These are phyloP conservation scores for Tulasnella sp. DNA, from an alignment of 768 basidiomycete species.

Conservation along the genomic window DNA sequence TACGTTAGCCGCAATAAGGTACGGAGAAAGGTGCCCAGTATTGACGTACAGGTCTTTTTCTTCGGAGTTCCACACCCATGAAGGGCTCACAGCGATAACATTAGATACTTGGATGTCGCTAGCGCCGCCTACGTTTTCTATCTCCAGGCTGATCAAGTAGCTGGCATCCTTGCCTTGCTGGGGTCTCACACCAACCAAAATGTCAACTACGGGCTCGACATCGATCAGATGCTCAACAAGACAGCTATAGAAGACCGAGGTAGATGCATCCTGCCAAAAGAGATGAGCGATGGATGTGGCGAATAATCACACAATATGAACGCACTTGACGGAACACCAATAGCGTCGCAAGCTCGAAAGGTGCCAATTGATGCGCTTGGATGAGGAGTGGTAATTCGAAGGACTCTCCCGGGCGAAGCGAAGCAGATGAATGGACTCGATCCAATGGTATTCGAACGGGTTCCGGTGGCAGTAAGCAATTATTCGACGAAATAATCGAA, in stretches of 20 bases:
- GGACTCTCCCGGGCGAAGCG: conserved; percentile 49
- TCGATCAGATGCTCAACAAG: conserved; percentile 55
- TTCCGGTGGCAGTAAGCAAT: conserved; percentile 49
- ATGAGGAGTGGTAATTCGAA: conserved; percentile 52
- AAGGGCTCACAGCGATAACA: conserved; percentile 61
- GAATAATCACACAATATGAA: neutral
- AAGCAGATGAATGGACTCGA: conserved; percentile 33
- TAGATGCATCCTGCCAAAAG: neutral
- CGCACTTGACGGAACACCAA: conserved; percentile 64
- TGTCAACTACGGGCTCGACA: conserved; percentile 57
- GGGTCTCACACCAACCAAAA: conserved; percentile 52
- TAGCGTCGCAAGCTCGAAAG: conserved; percentile 55
- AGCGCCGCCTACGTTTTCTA: conserved; percentile 51
- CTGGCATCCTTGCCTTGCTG: conserved; percentile 34
- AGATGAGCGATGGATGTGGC: conserved; percentile 33
- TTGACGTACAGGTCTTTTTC: conserved; percentile 20
- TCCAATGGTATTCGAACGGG: conserved; percentile 50
- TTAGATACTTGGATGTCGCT: conserved; percentile 51
- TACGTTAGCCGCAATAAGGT: neutral
- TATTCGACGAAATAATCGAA: conserved; percentile 49
- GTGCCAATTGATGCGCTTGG: conserved; percentile 50
- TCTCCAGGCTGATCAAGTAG: conserved; percentile 33
- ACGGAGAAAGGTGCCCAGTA: no score
- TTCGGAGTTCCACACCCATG: conserved; percentile 57
- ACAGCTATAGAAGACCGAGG: conserved; percentile 52